These are phyloP conservation scores for Phytophthora foliorum DNA, from an alignment of 352 stramenopile genomes.

Conservation along the genomic window DNA sequence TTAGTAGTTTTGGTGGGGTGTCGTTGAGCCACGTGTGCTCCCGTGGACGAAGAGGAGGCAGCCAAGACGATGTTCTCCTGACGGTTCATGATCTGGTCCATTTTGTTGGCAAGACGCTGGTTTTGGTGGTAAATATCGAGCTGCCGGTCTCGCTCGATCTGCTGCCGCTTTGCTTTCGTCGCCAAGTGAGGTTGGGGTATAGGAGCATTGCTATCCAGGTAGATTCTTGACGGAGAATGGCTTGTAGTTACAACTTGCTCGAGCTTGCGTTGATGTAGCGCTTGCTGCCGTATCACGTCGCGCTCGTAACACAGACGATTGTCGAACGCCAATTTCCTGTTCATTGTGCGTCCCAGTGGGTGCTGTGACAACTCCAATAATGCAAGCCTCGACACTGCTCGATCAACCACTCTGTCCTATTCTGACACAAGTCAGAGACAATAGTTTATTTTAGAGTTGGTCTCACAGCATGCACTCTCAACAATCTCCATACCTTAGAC, in stretches of 20 bases:
- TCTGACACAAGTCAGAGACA: slow-evolving; percentile 25
- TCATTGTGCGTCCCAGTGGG: slow-evolving; percentile 50
- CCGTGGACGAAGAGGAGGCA: slow-evolving; percentile 32
- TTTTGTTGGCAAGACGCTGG: slow-evolving; percentile 73
- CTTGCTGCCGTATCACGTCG: slow-evolving; percentile 68
- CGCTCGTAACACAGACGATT: slow-evolving; percentile 88
- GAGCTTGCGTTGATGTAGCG: slow-evolving; percentile 74
- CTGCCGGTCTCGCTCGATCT: slow-evolving; percentile 71
- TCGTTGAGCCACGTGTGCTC: slow-evolving; percentile 5
- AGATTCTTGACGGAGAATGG: slow-evolving; percentile 65
- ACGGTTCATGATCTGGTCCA: slow-evolving; percentile 75
- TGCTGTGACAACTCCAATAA: neutral
- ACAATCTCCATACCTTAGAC: slow-evolving; percentile 1
- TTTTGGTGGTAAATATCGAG: slow-evolving; percentile 75
- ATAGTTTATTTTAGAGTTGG: slow-evolving; percentile 44
- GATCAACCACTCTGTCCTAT: slow-evolving; percentile 18
- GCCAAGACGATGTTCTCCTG: slow-evolving; percentile 71
- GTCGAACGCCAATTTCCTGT: slow-evolving; percentile 81
- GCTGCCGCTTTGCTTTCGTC: slow-evolving; percentile 68
- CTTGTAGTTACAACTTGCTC: slow-evolving; percentile 68
- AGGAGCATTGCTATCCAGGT: slow-evolving; percentile 70
- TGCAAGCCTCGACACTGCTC: neutral
- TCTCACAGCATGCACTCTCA: neutral
- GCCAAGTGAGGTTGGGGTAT: slow-evolving; percentile 50
- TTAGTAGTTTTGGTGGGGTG: slow-evolving; percentile 3